phyloP scores from a whole-genome alignment of 768 basidiomycete genomes.

The Suillus tomentosus region DNA sequence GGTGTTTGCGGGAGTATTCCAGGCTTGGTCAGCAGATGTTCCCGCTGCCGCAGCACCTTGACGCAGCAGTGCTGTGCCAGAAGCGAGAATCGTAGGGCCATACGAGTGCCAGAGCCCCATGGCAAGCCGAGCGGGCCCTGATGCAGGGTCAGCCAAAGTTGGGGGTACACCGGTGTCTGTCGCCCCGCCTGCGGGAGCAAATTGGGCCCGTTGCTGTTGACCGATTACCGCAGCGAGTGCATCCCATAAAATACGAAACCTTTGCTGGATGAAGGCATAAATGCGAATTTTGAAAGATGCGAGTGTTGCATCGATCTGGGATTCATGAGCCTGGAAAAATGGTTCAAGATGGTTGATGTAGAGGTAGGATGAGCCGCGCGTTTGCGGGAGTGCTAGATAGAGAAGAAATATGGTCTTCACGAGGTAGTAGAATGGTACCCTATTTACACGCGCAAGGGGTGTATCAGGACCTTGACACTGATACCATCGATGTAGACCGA shows the following conservation, averaged over 20 bases:
- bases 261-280: constrained; percentile 67
- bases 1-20: constrained; percentile 35
- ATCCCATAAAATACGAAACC: constrained; percentile 66
- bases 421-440: constrained; percentile 89
- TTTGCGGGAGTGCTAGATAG: constrained; percentile 89
- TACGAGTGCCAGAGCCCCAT: constrained; percentile 77
- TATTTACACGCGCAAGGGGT: constrained; percentile 3
- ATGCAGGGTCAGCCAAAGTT: constrained; percentile 51
- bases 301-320: constrained; percentile 81
- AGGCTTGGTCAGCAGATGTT: constrained; percentile 28
- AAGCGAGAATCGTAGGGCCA: constrained; percentile 70
- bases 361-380: constrained; percentile 83
- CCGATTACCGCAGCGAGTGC: constrained; percentile 52
- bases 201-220: constrained; percentile 37
- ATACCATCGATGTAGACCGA: constrained; percentile 15
- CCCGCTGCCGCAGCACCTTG: constrained; percentile 49
- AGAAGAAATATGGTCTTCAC: constrained; percentile 84
- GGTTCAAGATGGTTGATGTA: constrained; percentile 81
- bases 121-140: constrained; percentile 66
- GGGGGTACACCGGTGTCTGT: constrained; percentile 41
- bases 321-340: constrained; percentile 80
- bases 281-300: constrained; percentile 59
- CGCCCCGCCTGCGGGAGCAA: constrained; percentile 22
- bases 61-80: constrained; percentile 62
- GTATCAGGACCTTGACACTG: background rate